Base-by-base conservation (phyloP, 148 eudicot genomes). In the Chenopodium album region DNA sequence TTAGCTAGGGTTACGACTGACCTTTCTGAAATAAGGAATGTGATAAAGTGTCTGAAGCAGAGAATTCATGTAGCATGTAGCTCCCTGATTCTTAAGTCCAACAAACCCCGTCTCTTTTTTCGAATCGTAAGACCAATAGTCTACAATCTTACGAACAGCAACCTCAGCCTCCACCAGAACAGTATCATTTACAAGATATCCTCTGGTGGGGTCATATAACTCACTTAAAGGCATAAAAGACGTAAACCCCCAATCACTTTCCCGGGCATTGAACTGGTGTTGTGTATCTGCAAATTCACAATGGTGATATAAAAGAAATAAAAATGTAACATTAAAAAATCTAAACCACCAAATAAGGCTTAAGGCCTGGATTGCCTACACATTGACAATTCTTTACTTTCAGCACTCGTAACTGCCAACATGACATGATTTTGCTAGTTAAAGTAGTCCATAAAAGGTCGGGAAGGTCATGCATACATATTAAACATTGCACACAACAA, bases 241-340 rank as follows among this genome's bases (percentile, higher is more conserved):
- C 29, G 98, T 95, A 88, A 95, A 95, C 23, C 98, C 98, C 98
- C 98, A 93, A 82, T 95, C 98, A 82, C 98, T 95, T 88, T 95
- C 98, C 75, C 98, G 85, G 50, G 91, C 89, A 90, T 91, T 89
- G 73, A 93, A 95, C 89, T 93, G 97, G 86, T 95, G 98, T 26
- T 93, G 97, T 46, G 98, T 92, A 82, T 95, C 98, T 95, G 93
- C 87, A 84, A 71, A 87, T 80, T 82, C 29, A 62, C 22, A 81
- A 78, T 22, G 80, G 65, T 44, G 50, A 69, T 78, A 47, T 50
- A 79, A 20, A 64, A 60, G 41, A 31, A 73, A 65, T 46, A 52
- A 44, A 74, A n/a, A 16, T 5, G 37, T 48, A 4, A 74, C 11
- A 13, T 8, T 47, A 73, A 9, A 73, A 66, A 6, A 59, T 29